Percentiles rank a stretch among this genome's conserved stretches.
phyloP scores from a whole-genome alignment of 768 basidiomycete genomes.

The Thelephora ganbajun region DNA sequence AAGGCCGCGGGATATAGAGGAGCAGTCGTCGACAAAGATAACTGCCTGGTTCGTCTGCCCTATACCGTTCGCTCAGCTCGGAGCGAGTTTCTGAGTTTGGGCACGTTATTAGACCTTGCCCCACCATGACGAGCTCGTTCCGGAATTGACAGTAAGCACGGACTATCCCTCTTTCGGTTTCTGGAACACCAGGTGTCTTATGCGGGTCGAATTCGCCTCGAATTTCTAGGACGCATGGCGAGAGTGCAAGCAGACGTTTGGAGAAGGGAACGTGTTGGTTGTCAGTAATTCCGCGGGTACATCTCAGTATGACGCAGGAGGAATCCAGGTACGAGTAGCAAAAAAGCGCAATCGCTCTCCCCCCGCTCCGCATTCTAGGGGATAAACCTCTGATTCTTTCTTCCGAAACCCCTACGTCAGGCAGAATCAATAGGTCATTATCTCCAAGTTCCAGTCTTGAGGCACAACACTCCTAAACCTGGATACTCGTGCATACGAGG shows the following conservation, averaged over 20 bases:
- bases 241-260: slow-evolving; percentile 59
- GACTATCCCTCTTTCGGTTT: neutral
- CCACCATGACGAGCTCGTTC: slow-evolving; percentile 58
- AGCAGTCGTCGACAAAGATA: slow-evolving; percentile 96
- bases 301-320: slow-evolving; percentile 47
- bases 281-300: slow-evolving; percentile 95
- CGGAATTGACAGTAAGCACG: slow-evolving; percentile 51
- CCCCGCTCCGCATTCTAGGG: neutral
- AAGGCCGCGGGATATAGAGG: slow-evolving; percentile 68
- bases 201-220: too few relatives aligned
- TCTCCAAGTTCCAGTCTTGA: slow-evolving; percentile 71
- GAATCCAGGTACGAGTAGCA: slow-evolving; percentile 52
- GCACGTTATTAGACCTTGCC: slow-evolving; percentile 57
- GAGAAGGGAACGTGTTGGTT: slow-evolving; percentile 66
- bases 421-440: slow-evolving; percentile 75
- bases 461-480: slow-evolving; percentile 69
- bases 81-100: neutral
- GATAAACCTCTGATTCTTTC: neutral
- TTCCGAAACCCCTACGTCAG: slow-evolving; percentile 24
- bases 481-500: slow-evolving; percentile 57
- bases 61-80: neutral
- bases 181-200: neutral
- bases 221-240: slow-evolving; percentile 53
- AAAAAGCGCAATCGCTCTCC: neutral
- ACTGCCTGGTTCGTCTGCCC: slow-evolving; percentile 61